These are phyloP conservation scores for Monosporozyma aerobia DNA, from an alignment of 805 yeast species.

Conservation along the genomic window DNA sequence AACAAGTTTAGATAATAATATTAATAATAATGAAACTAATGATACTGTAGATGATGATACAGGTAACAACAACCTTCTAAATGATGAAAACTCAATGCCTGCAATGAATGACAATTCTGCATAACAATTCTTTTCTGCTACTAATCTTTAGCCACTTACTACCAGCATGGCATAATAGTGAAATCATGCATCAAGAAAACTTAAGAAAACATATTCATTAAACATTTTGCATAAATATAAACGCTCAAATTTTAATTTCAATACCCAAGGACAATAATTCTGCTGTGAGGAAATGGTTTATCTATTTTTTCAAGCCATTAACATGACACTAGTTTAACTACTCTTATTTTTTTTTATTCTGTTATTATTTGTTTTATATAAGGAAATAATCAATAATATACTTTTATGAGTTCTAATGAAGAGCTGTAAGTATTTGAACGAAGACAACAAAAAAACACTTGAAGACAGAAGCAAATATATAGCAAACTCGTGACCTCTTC, in stretches of 20 bases:
- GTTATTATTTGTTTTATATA: slow-evolving; percentile 6
- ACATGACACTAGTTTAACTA: background rate
- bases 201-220: background rate
- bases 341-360: background rate
- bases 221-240: background rate
- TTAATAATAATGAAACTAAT: background rate
- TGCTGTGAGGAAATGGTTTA: background rate
- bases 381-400: slow-evolving; percentile 31
- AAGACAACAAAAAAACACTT: background rate
- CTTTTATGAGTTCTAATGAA: background rate
- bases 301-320: background rate
- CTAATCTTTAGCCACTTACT: background rate
- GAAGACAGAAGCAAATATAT: background rate
- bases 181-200: background rate
- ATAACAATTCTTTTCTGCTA: background rate
- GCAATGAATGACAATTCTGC: background rate
- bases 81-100: background rate
- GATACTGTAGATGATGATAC: background rate
- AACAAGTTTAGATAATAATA: background rate
- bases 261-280: background rate
- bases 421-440: background rate
- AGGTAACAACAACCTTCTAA: background rate
- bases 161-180: background rate
- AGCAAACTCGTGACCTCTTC: background rate
- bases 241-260: background rate